These are phyloP conservation scores for Vigna trinervia DNA, from an alignment of 306 rosid genomes.

Conservation along the genomic window DNA sequence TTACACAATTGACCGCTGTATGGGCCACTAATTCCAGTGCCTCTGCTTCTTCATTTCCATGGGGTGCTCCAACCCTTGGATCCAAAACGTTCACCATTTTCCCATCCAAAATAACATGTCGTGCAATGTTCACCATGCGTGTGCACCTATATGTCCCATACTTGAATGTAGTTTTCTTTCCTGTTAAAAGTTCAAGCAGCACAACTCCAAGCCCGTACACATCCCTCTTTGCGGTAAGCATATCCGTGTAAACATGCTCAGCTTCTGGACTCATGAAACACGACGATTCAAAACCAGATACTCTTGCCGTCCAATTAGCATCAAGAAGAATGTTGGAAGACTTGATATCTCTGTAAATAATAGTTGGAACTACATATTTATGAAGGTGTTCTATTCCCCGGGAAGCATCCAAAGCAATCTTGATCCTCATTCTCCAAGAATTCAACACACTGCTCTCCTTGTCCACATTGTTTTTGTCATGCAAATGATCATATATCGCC, in stretches of 20 bases:
- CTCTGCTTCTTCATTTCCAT: slow-evolving; percentile 33
- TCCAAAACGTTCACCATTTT: slow-evolving; percentile 72
- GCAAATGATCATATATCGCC: slow-evolving; percentile 50
- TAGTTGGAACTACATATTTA: slow-evolving; percentile 1
- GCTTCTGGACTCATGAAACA: slow-evolving; percentile 90
- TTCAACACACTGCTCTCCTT: slow-evolving; percentile 62
- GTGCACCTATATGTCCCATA: slow-evolving; percentile 55
- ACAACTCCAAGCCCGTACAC: slow-evolving; percentile 92
- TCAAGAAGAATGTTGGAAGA: background rate
- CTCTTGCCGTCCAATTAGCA: slow-evolving; percentile 30
- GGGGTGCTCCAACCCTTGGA: slow-evolving; percentile 66
- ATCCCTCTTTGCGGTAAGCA: slow-evolving; percentile 83
- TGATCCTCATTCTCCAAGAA: slow-evolving; percentile 26
- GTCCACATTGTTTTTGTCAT: slow-evolving; percentile 58
- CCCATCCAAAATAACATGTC: slow-evolving; percentile 72
- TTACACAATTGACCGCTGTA: background rate
- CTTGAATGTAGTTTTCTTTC: slow-evolving; percentile 80
- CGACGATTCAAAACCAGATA: slow-evolving; percentile 84
- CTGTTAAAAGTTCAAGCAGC: slow-evolving; percentile 76
- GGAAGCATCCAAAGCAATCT: background rate
- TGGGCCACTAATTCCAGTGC: background rate
- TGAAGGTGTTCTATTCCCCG: slow-evolving; percentile 60
- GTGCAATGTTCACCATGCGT: slow-evolving; percentile 71
- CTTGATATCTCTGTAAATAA: background rate
- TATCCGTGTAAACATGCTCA: slow-evolving; percentile 37